Evolutionary conservation across 1,139 yeast species (phyloP).

Genomic region (Hansenula sp.): DNA sequence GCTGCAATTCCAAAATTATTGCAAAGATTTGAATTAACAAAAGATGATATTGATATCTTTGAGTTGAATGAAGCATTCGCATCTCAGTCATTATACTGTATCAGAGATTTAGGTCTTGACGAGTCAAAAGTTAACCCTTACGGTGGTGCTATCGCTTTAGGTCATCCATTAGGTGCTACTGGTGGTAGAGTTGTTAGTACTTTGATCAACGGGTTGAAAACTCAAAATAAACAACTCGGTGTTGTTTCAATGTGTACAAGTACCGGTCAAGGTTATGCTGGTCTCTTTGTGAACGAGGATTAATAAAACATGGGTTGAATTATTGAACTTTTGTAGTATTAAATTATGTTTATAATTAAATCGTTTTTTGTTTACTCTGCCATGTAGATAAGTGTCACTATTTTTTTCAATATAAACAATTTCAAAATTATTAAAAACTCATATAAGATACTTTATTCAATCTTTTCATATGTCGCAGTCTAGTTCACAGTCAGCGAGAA

Average conservation of each 20-base stretch:
- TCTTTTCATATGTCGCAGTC: slow-evolving; percentile 3
- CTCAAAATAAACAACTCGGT: slow-evolving; percentile 30
- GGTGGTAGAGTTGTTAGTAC: slow-evolving; percentile 35
- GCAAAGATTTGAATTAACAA: slow-evolving; percentile 23
- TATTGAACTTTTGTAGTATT: too few species aligned
- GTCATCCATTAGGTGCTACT: slow-evolving; percentile 41
- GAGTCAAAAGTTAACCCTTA: slow-evolving; percentile 33
- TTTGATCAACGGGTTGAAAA: slow-evolving; percentile 30
- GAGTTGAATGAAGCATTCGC: slow-evolving; percentile 43
- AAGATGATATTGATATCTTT: slow-evolving; percentile 32
- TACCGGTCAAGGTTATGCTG: slow-evolving; percentile 42
- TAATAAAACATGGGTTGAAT: too few species aligned
- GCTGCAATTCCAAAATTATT: slow-evolving; percentile 34
- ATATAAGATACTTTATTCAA: background rate
- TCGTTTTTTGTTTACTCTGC: too few species aligned
- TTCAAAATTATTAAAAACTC: background rate
- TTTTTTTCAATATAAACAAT: background rate
- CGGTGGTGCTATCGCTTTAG: slow-evolving; percentile 42
- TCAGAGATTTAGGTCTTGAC: slow-evolving; percentile 30
- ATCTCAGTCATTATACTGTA: slow-evolving; percentile 33
- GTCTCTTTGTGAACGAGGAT: slow-evolving; percentile 30
- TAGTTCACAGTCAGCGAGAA: background rate
- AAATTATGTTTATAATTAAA: too few species aligned
- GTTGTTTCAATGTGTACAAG: slow-evolving; percentile 40
- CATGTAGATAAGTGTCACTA: too few species aligned